Conservation (phyloP, 176 grass and related monocot species). For the Triticum urartu region DNA sequence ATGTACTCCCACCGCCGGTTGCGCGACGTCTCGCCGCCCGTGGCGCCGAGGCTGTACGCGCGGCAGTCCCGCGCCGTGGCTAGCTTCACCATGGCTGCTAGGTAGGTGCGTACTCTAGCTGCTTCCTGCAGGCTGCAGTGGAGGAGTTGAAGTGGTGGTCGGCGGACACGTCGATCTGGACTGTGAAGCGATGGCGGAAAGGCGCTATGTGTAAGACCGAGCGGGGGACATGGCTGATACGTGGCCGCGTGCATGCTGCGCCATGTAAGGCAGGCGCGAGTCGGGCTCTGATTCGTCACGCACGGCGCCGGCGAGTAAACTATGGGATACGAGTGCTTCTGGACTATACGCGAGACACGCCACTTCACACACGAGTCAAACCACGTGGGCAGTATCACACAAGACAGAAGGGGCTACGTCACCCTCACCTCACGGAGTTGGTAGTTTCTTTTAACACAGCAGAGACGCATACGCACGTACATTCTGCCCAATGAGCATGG, state of each 20-base stretch:
- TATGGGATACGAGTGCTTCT: background rate
- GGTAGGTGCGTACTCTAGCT: too few relatives aligned
- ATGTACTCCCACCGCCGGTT: slow-evolving; percentile 85
- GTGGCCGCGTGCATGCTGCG: slow-evolving; percentile 79
- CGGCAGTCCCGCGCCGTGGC: slow-evolving; percentile 71
- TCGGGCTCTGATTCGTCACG: background rate
- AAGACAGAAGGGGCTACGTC: background rate
- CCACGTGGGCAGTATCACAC: background rate
- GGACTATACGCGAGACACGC: background rate
- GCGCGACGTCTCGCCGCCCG: slow-evolving; percentile 1
- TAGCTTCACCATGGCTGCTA: slow-evolving; percentile 77
- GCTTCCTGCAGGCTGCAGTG: too few relatives aligned
- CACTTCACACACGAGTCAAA: background rate
- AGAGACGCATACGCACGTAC: too few relatives aligned
- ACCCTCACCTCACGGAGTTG: too few relatives aligned
- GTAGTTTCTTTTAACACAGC: too few relatives aligned
- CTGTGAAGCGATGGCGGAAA: background rate
- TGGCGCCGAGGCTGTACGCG: slow-evolving; percentile 48
- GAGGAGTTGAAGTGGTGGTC: background rate
- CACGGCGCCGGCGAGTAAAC: background rate
- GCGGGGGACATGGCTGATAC: slow-evolving; percentile 31
- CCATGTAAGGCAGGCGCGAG: slow-evolving; percentile 20
- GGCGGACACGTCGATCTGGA: background rate
- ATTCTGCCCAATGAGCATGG: too few relatives aligned
- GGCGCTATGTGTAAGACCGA: background rate